These are phyloP conservation scores for Solanum etuberosum DNA, from an alignment of 257 asterid genomes.

Conservation along the genomic window DNA sequence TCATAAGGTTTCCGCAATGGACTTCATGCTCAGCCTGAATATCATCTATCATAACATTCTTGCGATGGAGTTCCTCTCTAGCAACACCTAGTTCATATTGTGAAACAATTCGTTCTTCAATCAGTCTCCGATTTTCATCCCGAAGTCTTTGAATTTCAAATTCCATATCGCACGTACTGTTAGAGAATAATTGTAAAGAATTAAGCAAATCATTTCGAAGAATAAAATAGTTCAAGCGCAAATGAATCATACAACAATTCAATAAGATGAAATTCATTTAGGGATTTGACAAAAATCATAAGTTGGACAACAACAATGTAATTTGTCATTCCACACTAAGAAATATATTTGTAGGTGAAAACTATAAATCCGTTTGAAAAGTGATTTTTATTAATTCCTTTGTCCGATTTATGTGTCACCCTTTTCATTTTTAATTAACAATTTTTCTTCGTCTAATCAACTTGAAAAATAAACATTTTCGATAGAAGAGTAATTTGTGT, in stretches of 20 bases:
- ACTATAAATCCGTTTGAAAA: not conserved
- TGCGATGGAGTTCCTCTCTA: constrained; percentile 62
- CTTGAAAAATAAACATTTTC: not conserved
- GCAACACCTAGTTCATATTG: constrained; percentile 67
- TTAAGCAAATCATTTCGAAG: not conserved
- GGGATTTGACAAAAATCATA: not conserved
- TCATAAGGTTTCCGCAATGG: constrained; percentile 57
- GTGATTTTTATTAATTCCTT: not conserved
- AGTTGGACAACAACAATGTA: not conserved
- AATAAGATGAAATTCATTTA: not conserved
- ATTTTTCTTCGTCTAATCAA: not conserved
- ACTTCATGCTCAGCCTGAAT: constrained; percentile 66
- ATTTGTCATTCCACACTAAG: not conserved
- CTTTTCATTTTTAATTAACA: not conserved
- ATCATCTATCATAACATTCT: constrained; percentile 53
- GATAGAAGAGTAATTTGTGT: not conserved
- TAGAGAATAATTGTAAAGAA: too few species aligned
- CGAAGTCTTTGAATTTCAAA: constrained; percentile 72
- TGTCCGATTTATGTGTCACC: not conserved
- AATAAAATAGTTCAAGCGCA: not conserved
- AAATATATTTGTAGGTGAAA: not conserved
- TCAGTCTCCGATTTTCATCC: constrained; percentile 33
- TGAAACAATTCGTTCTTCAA: constrained; percentile 54
- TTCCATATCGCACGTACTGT: constrained; percentile 42
- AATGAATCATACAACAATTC: not conserved